A percentile compares a stretch with the other conserved stretches of the same genome.
These are phyloP conservation scores for Rhododendron williamsianum DNA, from an alignment of 148 eudicot genomes.

Conservation along the genomic window DNA sequence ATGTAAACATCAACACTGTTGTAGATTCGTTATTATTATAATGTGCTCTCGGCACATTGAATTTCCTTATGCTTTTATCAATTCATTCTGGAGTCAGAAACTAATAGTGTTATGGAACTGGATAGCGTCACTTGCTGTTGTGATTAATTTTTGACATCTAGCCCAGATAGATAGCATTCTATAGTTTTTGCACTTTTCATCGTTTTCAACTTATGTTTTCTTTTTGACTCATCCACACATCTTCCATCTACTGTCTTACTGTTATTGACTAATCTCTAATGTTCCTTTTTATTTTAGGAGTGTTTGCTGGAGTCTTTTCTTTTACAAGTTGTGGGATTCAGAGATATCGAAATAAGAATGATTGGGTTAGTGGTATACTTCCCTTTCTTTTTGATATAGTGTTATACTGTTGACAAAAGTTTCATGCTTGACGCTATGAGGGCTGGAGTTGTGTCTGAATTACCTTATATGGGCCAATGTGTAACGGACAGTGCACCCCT, in stretches of 20 bases:
- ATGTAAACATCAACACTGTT: background rate
- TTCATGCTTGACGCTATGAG: background rate
- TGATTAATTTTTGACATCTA: background rate
- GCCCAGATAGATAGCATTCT: background rate
- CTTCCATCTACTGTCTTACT: background rate
- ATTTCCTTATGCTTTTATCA: background rate
- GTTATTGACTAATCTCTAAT: no score
- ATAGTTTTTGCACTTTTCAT: background rate
- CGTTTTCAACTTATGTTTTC: background rate
- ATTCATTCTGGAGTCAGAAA: background rate
- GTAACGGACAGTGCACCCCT: background rate
- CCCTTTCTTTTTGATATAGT: background rate
- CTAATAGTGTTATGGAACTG: background rate
- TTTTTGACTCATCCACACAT: background rate
- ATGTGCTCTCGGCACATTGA: background rate
- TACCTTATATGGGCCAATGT: background rate
- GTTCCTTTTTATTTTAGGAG: slow-evolving; percentile 29
- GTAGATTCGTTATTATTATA: background rate
- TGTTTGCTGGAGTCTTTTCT: slow-evolving; percentile 72
- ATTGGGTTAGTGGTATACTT: slow-evolving; percentile 58
- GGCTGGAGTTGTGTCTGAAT: background rate
- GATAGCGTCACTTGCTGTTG: background rate
- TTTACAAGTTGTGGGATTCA: slow-evolving; percentile 67
- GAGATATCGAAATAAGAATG: slow-evolving; percentile 60
- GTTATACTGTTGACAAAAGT: background rate